Evolutionary conservation across 2,329 filamentous ascomycete species (phyloP).

Genomic region (Alternaria viburni): DNA sequence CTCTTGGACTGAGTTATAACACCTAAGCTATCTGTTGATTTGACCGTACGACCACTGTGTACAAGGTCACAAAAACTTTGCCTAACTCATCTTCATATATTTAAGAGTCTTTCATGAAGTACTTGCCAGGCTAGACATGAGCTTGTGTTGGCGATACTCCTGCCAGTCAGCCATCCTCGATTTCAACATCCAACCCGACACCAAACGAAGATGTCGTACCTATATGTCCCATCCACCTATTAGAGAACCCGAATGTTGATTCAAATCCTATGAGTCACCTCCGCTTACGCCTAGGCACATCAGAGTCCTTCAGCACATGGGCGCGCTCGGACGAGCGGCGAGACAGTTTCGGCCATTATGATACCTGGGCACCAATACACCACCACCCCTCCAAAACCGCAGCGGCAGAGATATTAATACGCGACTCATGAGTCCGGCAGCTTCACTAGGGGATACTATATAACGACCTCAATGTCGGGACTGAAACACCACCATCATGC

Average conservation of each 20-base stretch:
- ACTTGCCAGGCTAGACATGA: background rate
- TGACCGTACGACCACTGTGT: background rate
- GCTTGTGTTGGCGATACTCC: background rate
- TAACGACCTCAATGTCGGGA: background rate
- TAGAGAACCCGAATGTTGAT: background rate
- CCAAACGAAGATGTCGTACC: background rate
- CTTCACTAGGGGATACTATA: background rate
- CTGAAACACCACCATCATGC: background rate
- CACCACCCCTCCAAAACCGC: background rate
- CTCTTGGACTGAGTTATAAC: background rate
- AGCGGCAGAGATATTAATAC: background rate
- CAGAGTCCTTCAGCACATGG: background rate
- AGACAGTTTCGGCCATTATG: background rate
- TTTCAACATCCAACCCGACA: background rate
- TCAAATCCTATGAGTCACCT: background rate
- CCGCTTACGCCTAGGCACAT: background rate
- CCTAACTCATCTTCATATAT: background rate
- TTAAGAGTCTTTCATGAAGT: background rate
- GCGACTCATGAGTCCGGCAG: background rate
- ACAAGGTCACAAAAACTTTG: background rate
- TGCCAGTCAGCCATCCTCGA: background rate
- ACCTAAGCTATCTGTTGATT: background rate
- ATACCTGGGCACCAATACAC: background rate
- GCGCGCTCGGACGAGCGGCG: background rate
- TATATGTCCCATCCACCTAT: background rate